Base-by-base conservation (phyloP, 163 green algal species). In the Chlamydomonas reinhardtii region DNA sequence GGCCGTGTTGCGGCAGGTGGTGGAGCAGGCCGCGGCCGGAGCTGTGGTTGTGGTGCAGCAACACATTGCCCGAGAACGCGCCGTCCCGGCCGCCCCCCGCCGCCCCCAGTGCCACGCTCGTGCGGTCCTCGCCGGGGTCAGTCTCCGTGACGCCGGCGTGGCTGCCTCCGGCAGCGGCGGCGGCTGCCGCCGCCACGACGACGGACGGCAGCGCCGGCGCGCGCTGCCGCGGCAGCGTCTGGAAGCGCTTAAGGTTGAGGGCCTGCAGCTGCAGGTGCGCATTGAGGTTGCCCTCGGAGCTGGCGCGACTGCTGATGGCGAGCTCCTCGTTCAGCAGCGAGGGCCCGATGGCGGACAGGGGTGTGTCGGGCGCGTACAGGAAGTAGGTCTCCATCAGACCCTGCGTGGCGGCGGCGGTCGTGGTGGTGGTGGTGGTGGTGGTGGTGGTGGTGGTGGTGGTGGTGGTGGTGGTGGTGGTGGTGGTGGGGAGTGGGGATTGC, bases 301-400 rank as follows among this genome's bases (percentile, higher is more conserved):
- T 69, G 73, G 73, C 48, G 24, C 73, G 48, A 16, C 32, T 64
- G 52, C 52, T 20, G 22, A 69, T 54, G 29, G 25, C n/a, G 4
- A 68, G 73, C 48, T 66, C 48, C 9, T 79, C 73, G 72, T 64
- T 64, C 25, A 56, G n/a, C n/a, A 56, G 17, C n/a, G n/a, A 43
- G 73, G 73, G n/a, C 16, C 32, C 74, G 22, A 59, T 34, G 59
- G 74, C 48, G 43, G 56, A n/a, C 24, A 22, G 9, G 9, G 74
- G 59, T 4, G 74, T 73, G 24, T 35, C 74, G 24, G 74, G 74
- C 12, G 74, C 11, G 74, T 62, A 82, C 15, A 82, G 19, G 74
- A 82, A 82, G 59, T 61, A 82, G 32, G 74, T 82, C 74, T 82
- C 56, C 74, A 82, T 82, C 32, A 73, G 32, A 34, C 59, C 56